A percentile compares a stretch with the other conserved stretches of the same genome.
Conservation (phyloP, 148 eudicot genomes). For the Nepenthes gracilis region DNA sequence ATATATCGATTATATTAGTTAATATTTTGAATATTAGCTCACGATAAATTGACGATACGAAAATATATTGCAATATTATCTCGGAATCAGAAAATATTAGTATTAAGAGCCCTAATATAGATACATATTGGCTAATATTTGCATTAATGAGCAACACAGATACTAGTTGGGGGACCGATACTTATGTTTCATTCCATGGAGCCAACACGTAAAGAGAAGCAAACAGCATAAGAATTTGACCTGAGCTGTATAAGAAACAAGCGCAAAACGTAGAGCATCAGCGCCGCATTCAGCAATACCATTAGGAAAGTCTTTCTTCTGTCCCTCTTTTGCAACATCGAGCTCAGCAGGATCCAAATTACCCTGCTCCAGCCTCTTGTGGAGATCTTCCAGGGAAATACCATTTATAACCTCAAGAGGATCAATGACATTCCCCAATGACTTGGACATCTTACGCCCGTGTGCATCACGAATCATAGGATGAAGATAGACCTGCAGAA, state of each 20-base stretch:
- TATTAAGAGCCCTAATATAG: no score
- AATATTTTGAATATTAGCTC: no score
- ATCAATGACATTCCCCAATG: slow-evolving; percentile 87
- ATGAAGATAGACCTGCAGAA: slow-evolving; percentile 77
- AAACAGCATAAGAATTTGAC: slow-evolving; percentile 18
- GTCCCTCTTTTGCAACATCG: slow-evolving; percentile 70
- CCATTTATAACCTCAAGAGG: slow-evolving; percentile 92
- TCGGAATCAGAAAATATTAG: no score
- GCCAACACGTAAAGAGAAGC: no score
- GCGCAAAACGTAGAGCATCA: slow-evolving; percentile 95
- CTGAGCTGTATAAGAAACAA: slow-evolving; percentile 96
- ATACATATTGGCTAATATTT: no score
- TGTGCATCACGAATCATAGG: slow-evolving; percentile 98
- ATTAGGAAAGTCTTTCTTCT: slow-evolving; percentile 71
- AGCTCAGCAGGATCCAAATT: slow-evolving; percentile 67
- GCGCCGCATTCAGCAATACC: slow-evolving; percentile 97
- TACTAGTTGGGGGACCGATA: no score
- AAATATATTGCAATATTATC: no score
- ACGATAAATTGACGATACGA: no score
- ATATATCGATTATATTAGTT: no score
- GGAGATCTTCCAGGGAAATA: slow-evolving; percentile 64
- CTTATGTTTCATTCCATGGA: no score
- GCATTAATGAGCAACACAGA: no score
- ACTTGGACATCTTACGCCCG: slow-evolving; percentile 96
- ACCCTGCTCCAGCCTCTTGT: slow-evolving; percentile 83